These are phyloP conservation scores for Chenopodium suecicum DNA, from an alignment of 148 eudicot genomes.

Conservation along the genomic window DNA sequence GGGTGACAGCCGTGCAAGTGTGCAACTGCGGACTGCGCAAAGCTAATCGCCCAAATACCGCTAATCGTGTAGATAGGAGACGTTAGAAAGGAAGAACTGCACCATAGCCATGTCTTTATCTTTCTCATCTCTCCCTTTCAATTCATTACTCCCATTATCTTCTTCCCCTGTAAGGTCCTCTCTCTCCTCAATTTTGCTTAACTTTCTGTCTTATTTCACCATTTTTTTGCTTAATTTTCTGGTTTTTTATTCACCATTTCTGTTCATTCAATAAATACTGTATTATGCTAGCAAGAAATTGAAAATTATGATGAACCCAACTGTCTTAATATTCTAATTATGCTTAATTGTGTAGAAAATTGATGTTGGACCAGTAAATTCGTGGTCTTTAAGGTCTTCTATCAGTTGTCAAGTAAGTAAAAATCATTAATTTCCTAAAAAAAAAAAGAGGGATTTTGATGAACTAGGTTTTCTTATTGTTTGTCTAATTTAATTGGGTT, in stretches of 20 bases:
- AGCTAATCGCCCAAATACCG: no score
- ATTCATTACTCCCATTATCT: constrained; percentile 10
- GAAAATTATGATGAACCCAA: constrained; percentile 1
- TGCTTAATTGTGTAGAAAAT: constrained; percentile 37
- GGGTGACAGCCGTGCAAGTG: no score
- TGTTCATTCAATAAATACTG: not conserved
- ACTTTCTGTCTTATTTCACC: not conserved
- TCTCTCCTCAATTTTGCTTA: not conserved
- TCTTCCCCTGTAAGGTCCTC: constrained; percentile 19
- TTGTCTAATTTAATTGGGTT: constrained; percentile 11
- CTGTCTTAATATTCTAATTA: not conserved
- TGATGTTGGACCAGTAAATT: constrained; percentile 18
- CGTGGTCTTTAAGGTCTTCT: constrained; percentile 25
- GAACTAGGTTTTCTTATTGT: not conserved
- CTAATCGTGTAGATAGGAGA: no score
- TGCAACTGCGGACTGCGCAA: no score
- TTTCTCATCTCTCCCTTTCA: constrained; percentile 28
- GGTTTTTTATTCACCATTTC: not conserved
- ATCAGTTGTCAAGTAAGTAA: constrained; percentile 37
- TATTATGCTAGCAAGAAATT: not conserved
- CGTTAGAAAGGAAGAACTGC: not conserved
- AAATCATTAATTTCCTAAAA: not conserved
- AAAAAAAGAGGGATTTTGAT: not conserved
- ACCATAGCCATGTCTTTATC: constrained; percentile 29
- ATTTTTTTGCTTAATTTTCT: not conserved